These are phyloP conservation scores for Polyporus arcularius DNA, from an alignment of 768 basidiomycete species.

Conservation along the genomic window DNA sequence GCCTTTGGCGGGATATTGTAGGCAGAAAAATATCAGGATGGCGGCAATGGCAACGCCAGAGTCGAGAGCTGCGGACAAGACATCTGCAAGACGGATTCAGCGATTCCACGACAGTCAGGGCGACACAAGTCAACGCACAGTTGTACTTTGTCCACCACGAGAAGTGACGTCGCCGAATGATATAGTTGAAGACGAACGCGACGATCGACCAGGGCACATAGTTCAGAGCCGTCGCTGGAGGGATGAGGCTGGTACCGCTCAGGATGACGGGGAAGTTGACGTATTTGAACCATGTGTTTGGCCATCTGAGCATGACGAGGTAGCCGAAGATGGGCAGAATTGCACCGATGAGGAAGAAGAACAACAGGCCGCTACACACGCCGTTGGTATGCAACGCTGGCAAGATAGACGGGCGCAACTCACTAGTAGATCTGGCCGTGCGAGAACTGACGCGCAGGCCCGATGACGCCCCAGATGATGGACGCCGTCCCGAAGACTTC, in stretches of 20 bases:
- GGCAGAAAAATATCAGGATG: constrained; percentile 33
- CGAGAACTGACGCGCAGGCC: constrained; percentile 39
- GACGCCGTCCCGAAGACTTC: constrained; percentile 58
- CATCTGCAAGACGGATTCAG: constrained; percentile 44
- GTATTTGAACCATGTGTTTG: constrained; percentile 49
- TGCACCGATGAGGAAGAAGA: constrained; percentile 49
- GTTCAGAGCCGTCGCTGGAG: constrained; percentile 44
- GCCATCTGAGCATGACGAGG: constrained; percentile 57
- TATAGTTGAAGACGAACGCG: constrained; percentile 39
- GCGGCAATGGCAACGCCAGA: constrained; percentile 47
- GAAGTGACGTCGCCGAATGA: constrained; percentile 40
- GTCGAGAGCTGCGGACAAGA: constrained; percentile 75
- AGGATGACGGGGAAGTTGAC: constrained; percentile 45
- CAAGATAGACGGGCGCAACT: neutral
- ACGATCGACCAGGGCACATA: constrained; percentile 40
- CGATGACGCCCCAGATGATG: constrained; percentile 49
- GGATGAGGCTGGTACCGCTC: constrained; percentile 40
- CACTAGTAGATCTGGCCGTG: constrained; percentile 38
- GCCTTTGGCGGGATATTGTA: constrained; percentile 37
- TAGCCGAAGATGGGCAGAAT: constrained; percentile 39
- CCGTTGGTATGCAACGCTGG: neutral
- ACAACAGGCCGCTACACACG: constrained; percentile 30
- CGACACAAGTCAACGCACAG: constrained; percentile 21
- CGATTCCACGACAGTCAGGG: neutral
- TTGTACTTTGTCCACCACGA: constrained; percentile 44